Evolutionary conservation across 352 stramenopile genomes (phyloP), one percentile per base, ranked within the genome.

Genomic region (Thraustochytrium sp.): DNA sequence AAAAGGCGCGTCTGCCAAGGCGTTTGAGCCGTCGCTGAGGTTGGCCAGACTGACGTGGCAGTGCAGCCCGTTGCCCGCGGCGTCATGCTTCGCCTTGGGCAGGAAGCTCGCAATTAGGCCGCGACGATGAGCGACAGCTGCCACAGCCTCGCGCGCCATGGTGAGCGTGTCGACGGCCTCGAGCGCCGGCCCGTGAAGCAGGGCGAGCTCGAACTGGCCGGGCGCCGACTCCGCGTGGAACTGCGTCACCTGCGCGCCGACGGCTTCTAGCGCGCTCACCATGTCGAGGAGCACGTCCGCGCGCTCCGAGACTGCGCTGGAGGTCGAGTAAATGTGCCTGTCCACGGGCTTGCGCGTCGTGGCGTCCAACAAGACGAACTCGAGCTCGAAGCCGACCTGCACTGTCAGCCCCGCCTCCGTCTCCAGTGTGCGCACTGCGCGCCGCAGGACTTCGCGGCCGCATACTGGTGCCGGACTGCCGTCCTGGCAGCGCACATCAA

Each of bases 121-220:
- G 13, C 34, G 11, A 3, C 34, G 16, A 38, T 11, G 3, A 3
- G 74, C 74, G 21, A 78, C 42, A 36, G 26, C 8, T 36, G 11
- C 23, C 18, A 83, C 2, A n/a, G 82, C 82, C 54, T 83, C 74
- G 23, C 37, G 82, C 13, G 74, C 55, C 21, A 59, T 38, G 18
- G 53, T 54, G 9, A 83, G 11, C 26, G 82, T 75, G 34, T 83
- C 74, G 5, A 26, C 53, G 29, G 74, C 74, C n/a, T 82, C 8
- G 36, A 83, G 4, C n/a, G 53, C 54, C 3, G 16, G 3, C 23
- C 72, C 54, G 42, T 68, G 55, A 0, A 13, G 23, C 16, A 73
- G 34, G 8, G 74, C 74, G 42, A 83, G 56, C 40, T 83, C 74
- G 34, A 82, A 83, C 46, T 83, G 74, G 31, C 74, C 74, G 21